These are phyloP conservation scores for Chrysoporthe puriensis DNA, from an alignment of 2,329 filamentous ascomycete genomes.

Conservation along the genomic window DNA sequence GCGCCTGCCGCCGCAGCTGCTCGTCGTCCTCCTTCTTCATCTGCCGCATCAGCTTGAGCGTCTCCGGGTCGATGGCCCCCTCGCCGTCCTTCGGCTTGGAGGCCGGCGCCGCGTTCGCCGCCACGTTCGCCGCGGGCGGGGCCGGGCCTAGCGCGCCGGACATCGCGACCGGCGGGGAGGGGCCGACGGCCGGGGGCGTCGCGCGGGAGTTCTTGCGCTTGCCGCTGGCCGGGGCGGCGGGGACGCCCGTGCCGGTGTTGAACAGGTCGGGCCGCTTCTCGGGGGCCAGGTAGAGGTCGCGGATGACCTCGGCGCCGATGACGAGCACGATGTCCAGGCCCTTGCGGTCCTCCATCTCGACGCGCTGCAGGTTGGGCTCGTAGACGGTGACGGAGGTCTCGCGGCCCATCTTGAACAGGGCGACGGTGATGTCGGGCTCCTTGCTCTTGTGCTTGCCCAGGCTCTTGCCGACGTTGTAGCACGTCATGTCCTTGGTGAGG, in stretches of 20 bases:
- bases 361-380: constrained; percentile 86
- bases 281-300: constrained; percentile 66
- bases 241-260: constrained; percentile 63
- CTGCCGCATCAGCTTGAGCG: constrained; percentile 64
- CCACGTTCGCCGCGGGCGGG: constrained; percentile 48
- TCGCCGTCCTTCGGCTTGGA: constrained; percentile 32
- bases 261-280: constrained; percentile 69
- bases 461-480: constrained; percentile 80
- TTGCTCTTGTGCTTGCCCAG: constrained; percentile 76
- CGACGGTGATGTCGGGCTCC: constrained; percentile 95
- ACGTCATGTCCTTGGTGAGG: constrained; percentile 84
- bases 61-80: constrained; percentile 69
- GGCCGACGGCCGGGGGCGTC: constrained; percentile 32
- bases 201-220: constrained; percentile 52
- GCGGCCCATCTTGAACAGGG: constrained; percentile 73
- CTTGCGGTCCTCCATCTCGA: constrained; percentile 93
- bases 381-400: constrained; percentile 79
- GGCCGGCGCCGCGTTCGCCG: constrained; percentile 47
- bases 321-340: constrained; percentile 84
- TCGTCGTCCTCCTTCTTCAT: constrained; percentile 58
- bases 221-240: constrained; percentile 31
- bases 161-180: constrained; percentile 39
- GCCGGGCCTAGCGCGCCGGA: constrained; percentile 45
- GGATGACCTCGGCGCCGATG: constrained; percentile 65
- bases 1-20: constrained; percentile 49